These are phyloP conservation scores for Pleurotus tuoliensis DNA, from an alignment of 768 basidiomycete species.

Conservation along the genomic window DNA sequence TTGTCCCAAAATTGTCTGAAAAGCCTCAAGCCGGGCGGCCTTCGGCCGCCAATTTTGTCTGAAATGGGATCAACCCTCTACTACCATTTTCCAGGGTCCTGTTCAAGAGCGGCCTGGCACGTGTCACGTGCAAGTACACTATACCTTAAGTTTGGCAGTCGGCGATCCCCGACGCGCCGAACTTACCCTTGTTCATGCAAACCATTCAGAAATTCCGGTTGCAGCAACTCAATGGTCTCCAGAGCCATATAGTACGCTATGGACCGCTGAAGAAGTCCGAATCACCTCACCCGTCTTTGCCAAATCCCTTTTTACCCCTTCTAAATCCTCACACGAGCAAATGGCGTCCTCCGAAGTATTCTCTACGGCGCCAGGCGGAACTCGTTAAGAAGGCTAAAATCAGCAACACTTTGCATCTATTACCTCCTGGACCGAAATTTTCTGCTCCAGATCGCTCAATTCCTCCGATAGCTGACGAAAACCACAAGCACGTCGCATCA, in stretches of 20 bases:
- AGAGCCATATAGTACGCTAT: constrained; percentile 28
- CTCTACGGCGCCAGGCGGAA: constrained; percentile 73
- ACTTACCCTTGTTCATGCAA: constrained; percentile 13
- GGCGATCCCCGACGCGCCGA: too few species aligned
- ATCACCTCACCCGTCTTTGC: constrained; percentile 20
- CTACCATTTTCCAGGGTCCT: too few species aligned
- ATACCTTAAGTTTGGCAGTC: too few species aligned
- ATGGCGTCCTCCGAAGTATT: constrained; percentile 71
- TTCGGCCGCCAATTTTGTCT: too few species aligned
- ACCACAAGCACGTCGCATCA: too few species aligned
- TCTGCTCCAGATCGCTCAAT: not conserved
- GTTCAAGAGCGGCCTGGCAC: too few species aligned
- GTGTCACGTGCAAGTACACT: too few species aligned
- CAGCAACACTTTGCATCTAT: constrained; percentile 46
- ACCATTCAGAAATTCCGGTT: constrained; percentile 43
- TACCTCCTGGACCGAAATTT: constrained; percentile 70
- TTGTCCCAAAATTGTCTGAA: too few species aligned
- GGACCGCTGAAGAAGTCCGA: constrained; percentile 31
- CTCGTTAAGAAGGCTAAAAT: constrained; percentile 68
- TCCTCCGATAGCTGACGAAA: not conserved
- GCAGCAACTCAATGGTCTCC: constrained; percentile 37
- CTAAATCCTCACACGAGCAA: constrained; percentile 55
- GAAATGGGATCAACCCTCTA: too few species aligned
- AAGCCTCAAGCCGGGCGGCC: too few species aligned
- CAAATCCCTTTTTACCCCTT: constrained; percentile 71